Evolutionary conservation across 2,329 filamentous ascomycete genomes (phyloP), one percentile per base, ranked within the genome.

Genomic region (Chrysoporthe cubensis): DNA sequence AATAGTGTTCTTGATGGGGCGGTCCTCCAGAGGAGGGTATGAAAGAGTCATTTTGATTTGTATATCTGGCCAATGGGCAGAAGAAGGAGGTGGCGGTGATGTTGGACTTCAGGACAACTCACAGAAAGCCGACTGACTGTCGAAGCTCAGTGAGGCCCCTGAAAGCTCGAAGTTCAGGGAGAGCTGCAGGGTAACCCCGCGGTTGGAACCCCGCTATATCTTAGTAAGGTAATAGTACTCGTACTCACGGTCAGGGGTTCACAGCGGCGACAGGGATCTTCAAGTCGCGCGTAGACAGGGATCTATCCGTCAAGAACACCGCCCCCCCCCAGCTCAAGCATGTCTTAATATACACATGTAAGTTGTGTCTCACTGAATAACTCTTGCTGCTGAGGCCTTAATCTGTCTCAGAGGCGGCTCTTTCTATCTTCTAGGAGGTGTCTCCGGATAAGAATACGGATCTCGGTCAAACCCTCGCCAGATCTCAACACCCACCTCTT

Each of bases 1-100:
- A 80, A 99, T 92, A 72, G 95, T 98, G 85, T 96, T 93, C 83
- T 94, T 93, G 80, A 97, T 83, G 56, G 93, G 92, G 73, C 96
- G 93, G 75, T 95, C 85, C 78, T 90, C 87, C 72, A 98, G 88
- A 71, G 93, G 88, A 66, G 94, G 91, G 81, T 90, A 92, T 52
- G 78, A 74, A 72, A 81, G 78, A 71, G 79, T 79, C 84, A 86
- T 86, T 72, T 57, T 63, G 42, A 21, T 26, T 21, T 37, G 26
- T 40, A 4, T 60, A 26, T 16, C 16, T 40, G 13, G 59, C 34
- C 42, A 61, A 60, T 43, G n/a, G 57, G 40, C 26, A 34, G 34
- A 60, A 18, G 40, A 56, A 59, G 37, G 37, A 40, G 42, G 56
- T 62, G 14, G 52, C n/a, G 26, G 52, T 67, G 48, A 58, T 44